These are phyloP conservation scores for Capillidium heterosporum DNA, from an alignment of 371 early-diverging fungal genomes.

Conservation along the genomic window DNA sequence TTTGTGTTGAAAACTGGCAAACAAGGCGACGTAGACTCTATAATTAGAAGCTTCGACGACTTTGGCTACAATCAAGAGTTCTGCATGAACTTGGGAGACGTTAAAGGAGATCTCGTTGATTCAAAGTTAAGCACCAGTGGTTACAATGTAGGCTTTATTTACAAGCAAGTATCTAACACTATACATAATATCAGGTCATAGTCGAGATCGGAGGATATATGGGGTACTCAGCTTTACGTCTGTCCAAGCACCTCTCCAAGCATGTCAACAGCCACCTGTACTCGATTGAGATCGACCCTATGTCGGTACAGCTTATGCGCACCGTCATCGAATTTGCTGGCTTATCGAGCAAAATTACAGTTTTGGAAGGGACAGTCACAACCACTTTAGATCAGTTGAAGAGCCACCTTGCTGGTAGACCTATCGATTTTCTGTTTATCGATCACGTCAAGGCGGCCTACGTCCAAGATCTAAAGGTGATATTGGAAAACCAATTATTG, in stretches of 20 bases:
- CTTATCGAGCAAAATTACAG: constrained; percentile 3
- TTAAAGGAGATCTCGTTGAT: no score
- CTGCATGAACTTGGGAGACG: no score
- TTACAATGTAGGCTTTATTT: no score
- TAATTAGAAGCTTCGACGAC: no score
- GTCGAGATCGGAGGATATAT: constrained; percentile 8
- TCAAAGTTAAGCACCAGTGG: no score
- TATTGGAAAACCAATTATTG: constrained; percentile 1
- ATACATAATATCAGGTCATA: not conserved
- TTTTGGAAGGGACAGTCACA: constrained; percentile 6
- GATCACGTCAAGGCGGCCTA: constrained; percentile 11
- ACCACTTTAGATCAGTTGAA: not conserved
- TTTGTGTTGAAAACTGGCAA: no score
- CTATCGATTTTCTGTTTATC: constrained; percentile 10
- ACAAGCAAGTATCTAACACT: no score
- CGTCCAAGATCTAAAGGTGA: constrained; percentile 9
- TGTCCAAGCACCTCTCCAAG: constrained; percentile 5
- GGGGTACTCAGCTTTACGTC: constrained; percentile 10
- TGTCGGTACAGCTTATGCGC: constrained; percentile 4
- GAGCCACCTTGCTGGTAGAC: not conserved
- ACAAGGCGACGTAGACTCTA: no score
- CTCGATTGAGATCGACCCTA: constrained; percentile 8
- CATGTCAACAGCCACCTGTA: constrained; percentile 5
- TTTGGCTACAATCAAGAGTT: no score
- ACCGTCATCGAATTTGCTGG: constrained; percentile 9